Evolutionary conservation across 371 early-diverging fungal genomes (phyloP), one percentile per base, ranked within the genome.

Genomic region (Rhizopus stolonifer): DNA sequence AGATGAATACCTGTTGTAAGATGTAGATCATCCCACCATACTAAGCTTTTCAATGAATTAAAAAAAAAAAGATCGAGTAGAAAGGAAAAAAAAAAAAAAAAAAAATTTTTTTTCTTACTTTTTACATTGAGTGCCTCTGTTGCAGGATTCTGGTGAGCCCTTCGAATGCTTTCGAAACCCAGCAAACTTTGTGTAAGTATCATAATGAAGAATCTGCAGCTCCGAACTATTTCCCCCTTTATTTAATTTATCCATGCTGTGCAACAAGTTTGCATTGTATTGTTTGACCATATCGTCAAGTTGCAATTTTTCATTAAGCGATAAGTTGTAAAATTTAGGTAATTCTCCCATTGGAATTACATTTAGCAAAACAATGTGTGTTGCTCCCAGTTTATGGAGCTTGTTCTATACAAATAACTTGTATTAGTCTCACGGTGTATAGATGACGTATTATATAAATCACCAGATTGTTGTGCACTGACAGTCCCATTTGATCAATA

Each of bases 11-110:
- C 21, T n/a, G 51, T 50, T 3, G 61, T 40, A 22, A 25, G 47
- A 21, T 60, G 61, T 26, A 50, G 44, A 17, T 50, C 17, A 29
- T 60, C 56, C 61, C 61, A 60, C 56, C 56, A 60, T 38, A 60
- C 22, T 21, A 44, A 46, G 14, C 55, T 60, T 4, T 29, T 29
- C 4, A 29, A 29, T 10, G 31, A 29, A 29, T 7, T 29, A 29
- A 4, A 29, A 4, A 29, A 10, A 10, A 10, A 29, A 29, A 4
- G 1, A 10, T 8, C 4, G 13, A 31, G 29, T 2, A n/a, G 4
- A n/a, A n/a, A n/a, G n/a, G n/a, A n/a, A n/a, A n/a, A n/a, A n/a
- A n/a, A n/a, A n/a, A n/a, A n/a, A n/a, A n/a, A n/a, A n/a, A n/a
- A n/a, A n/a, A n/a, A n/a, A n/a, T n/a, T n/a, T 14, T 18, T 15